Conservation (phyloP, 2,329 filamentous ascomycete genomes). For the Trichophyton simii region DNA sequence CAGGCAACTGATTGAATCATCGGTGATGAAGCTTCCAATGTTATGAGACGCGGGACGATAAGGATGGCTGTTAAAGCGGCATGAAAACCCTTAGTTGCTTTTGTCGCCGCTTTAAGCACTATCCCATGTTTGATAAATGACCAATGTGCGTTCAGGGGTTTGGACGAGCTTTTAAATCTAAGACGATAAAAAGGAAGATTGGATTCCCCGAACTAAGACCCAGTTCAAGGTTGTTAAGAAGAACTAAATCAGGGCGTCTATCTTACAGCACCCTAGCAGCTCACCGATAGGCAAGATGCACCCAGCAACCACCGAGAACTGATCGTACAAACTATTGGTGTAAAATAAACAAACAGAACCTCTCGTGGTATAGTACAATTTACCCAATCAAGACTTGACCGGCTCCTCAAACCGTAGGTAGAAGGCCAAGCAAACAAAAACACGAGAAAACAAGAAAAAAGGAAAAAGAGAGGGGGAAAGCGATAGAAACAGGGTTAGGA, state of each 20-base stretch:
- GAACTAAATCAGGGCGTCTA: neutral
- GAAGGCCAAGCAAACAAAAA: too few relatives aligned
- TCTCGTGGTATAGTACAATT: slow-evolving; percentile 1
- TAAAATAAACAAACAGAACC: neutral
- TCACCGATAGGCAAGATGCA: neutral
- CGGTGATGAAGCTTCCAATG: neutral
- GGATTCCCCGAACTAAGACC: neutral
- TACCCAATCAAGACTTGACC: neutral
- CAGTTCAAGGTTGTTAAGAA: neutral
- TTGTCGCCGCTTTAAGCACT: neutral
- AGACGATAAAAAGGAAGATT: neutral
- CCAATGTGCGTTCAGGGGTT: neutral
- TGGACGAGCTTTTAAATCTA: neutral
- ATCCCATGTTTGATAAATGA: too few relatives aligned
- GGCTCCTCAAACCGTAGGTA: neutral
- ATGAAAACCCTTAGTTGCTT: too few relatives aligned
- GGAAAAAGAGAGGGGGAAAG: neutral
- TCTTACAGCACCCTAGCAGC: neutral
- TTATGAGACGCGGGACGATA: neutral
- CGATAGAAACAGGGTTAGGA: neutral
- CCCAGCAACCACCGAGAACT: neutral
- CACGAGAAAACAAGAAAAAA: neutral
- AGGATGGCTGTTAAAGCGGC: neutral
- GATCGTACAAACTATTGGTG: neutral
- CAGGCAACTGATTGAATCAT: too few relatives aligned